These are phyloP conservation scores for Mariannaea sp. DNA, from an alignment of 2,329 filamentous ascomycete genomes.

Conservation along the genomic window DNA sequence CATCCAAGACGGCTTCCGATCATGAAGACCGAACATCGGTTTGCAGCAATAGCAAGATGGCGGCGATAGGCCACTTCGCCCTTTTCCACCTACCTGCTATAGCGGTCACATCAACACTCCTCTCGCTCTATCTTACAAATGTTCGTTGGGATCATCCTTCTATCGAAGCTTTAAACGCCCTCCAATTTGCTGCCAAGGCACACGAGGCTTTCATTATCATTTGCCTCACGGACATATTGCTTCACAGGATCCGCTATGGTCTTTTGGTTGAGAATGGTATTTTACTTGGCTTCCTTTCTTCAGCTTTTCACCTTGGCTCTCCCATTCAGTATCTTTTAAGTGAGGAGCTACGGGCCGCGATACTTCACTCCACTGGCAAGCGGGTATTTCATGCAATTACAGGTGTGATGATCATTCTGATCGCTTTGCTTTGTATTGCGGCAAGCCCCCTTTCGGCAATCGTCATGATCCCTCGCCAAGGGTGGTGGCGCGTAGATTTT, in stretches of 20 bases:
- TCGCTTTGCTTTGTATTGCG: neutral
- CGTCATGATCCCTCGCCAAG: slow-evolving; percentile 15
- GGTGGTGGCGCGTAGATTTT: slow-evolving; percentile 13
- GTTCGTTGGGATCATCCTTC: neutral
- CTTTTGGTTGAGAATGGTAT: neutral
- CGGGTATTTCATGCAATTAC: neutral
- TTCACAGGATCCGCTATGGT: neutral
- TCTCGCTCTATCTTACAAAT: neutral
- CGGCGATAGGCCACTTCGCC: neutral
- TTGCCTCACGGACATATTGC: slow-evolving; percentile 4
- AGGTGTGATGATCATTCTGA: neutral
- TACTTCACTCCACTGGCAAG: neutral
- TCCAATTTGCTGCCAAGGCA: slow-evolving; percentile 15
- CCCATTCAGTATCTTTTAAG: slow-evolving; percentile 10
- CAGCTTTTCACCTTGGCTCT: slow-evolving; percentile 5
- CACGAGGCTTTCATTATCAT: slow-evolving; percentile 10
- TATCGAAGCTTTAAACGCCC: neutral
- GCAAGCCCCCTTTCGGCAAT: slow-evolving; percentile 14
- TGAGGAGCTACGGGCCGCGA: slow-evolving; percentile 3
- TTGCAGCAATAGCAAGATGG: neutral
- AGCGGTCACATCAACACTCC: neutral
- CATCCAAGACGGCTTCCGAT: too few relatives aligned
- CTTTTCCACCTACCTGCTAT: neutral
- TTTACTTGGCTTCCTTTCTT: slow-evolving; percentile 11
- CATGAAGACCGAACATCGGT: neutral